Percentiles rank a stretch among this genome's conserved stretches.
Conservation (phyloP, 2,329 filamentous ascomycete genomes). For the Davidsoniella neocaledoniae region DNA sequence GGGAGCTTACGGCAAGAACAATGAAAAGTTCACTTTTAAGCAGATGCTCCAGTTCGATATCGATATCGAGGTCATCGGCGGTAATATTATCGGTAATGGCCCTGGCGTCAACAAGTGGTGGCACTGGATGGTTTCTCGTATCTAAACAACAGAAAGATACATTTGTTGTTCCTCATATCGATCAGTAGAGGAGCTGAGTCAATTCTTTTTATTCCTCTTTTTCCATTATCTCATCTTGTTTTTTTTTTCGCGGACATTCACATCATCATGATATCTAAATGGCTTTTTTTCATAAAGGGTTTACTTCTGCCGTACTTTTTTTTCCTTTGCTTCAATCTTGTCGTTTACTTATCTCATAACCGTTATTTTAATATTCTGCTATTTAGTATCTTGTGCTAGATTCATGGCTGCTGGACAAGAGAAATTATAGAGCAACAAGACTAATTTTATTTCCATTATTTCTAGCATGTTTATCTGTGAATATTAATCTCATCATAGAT, state of each 20-base stretch:
- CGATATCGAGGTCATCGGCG: slow-evolving; percentile 59
- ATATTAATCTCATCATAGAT: too few relatives aligned
- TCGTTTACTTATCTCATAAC: too few relatives aligned
- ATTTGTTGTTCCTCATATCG: background rate
- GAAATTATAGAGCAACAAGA: too few relatives aligned
- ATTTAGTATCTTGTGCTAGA: too few relatives aligned
- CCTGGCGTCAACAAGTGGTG: slow-evolving; percentile 74
- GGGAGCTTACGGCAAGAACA: slow-evolving; percentile 53
- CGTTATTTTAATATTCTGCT: too few relatives aligned
- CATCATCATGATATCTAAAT: background rate
- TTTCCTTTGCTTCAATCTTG: background rate
- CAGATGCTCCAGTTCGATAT: slow-evolving; percentile 75
- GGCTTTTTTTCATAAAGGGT: background rate
- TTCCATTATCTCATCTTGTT: background rate
- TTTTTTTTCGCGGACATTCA: too few relatives aligned
- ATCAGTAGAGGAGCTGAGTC: too few relatives aligned
- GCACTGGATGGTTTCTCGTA: slow-evolving; percentile 66
- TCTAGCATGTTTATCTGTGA: too few relatives aligned
- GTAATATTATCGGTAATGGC: slow-evolving; percentile 49
- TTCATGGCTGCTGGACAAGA: too few relatives aligned
- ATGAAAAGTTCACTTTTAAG: slow-evolving; percentile 56
- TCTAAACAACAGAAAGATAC: slow-evolving; percentile 28
- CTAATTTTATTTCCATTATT: too few relatives aligned
- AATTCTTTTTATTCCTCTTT: background rate
- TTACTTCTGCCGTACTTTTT: too few relatives aligned